Base-by-base conservation (phyloP, 768 basidiomycete genomes). In the Boletellus ananiceps region DNA sequence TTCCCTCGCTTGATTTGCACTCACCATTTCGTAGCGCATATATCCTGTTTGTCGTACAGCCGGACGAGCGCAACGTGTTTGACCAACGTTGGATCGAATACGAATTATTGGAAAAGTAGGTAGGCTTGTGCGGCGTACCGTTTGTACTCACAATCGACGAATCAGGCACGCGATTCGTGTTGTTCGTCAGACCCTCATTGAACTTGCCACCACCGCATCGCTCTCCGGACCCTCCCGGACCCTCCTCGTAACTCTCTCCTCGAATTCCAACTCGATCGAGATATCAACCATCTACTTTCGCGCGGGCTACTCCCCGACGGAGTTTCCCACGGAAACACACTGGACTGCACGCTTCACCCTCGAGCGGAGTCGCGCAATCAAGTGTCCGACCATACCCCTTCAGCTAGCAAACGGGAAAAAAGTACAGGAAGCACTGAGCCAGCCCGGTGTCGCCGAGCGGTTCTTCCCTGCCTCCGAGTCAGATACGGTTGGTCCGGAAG, bases 341-440 rank as follows among this genome's bases (percentile, higher is more conserved):
- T 98, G 90, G 71, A 62, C 68, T 8, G 87, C 83, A 1, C 88
- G 95, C 8, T 78, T 87, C 57, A 68, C 81, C 13, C 75, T 98
- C 32, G 94, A 98, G 64, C 75, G 82, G 34, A 88, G 87, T 6
- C 73, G 68, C 44, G 93, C 95, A 0, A 93, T 93, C 73, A 95
- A 97, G 55, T 99, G 95, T 61, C 95, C 95, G 0, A 82, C 83
- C 1, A 81, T 97, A 56, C 83, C 87, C 5, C 76, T 98, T 13
- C 95, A 98, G 56, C 81, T 97, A n/a, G 93, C 94, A 0, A 95
- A 95, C 0, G 84, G 86, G 3, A 99, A 99, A 75, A 96, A 96
- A 63, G 82, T 99, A 0, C 95, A 98, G 66, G 84, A 97, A 60
- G 88, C 86, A 0, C 76, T 99, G 14, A 80, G 85, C 7, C 78